phyloP scores from a whole-genome alignment of 495 filamentous ascomycete species.

The Trichoderma asperelloides region DNA sequence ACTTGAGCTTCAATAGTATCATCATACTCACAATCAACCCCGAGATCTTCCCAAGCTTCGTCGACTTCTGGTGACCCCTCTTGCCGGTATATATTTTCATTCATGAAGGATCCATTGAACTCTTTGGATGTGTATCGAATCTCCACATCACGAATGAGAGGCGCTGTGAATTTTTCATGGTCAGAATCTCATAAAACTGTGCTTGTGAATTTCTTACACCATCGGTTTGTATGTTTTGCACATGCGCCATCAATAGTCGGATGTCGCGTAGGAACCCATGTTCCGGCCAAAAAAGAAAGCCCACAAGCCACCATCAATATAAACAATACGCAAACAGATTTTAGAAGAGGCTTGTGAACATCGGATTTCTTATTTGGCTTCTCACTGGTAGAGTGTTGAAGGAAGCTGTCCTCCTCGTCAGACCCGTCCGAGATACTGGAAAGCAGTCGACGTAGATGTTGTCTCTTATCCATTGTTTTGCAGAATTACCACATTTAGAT shows the following conservation, averaged over 20 bases:
- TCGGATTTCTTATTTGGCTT: background rate
- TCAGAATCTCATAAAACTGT: background rate
- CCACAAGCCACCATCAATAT: background rate
- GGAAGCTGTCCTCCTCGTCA: background rate
- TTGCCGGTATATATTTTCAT: slow-evolving; percentile 45
- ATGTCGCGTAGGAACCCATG: background rate
- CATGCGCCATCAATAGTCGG: slow-evolving; percentile 2
- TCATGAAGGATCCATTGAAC: slow-evolving; percentile 45
- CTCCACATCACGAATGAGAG: slow-evolving; percentile 9
- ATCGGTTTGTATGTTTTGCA: slow-evolving; percentile 10
- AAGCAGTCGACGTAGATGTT: background rate
- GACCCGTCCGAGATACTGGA: background rate
- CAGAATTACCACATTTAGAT: background rate
- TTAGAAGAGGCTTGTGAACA: background rate
- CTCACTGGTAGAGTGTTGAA: background rate
- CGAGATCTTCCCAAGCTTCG: slow-evolving; percentile 47
- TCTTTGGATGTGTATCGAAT: slow-evolving; percentile 13
- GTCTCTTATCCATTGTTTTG: background rate
- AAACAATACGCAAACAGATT: background rate
- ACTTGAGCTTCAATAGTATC: background rate
- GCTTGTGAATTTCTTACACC: slow-evolving; percentile 4
- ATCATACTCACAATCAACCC: slow-evolving; percentile 30
- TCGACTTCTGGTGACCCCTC: slow-evolving; percentile 45
- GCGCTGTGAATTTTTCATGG: background rate
- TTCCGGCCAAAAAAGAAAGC: background rate